phyloP scores from a whole-genome alignment of 345 rosid species.

The Gossypium raimondii region DNA sequence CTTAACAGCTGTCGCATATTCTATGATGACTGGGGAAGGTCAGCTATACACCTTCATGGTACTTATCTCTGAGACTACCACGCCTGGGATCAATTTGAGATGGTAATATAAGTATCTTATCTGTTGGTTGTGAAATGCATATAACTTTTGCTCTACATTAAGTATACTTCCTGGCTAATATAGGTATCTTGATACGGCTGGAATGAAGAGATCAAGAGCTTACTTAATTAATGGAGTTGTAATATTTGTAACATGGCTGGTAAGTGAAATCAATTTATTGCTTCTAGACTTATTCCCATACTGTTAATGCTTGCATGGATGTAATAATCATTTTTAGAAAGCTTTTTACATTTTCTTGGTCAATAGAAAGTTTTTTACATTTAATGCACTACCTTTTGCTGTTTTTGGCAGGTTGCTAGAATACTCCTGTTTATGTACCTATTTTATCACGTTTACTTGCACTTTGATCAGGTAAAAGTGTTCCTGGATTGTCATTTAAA shows the following conservation, averaged over 20 bases:
- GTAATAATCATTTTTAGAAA: too few relatives aligned
- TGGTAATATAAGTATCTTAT: slow-evolving; percentile 31
- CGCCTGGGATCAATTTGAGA: slow-evolving; percentile 61
- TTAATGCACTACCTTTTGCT: not conserved
- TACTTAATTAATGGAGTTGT: slow-evolving; percentile 52
- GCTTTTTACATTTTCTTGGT: too few relatives aligned
- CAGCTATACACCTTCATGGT: slow-evolving; percentile 54
- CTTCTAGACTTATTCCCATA: not conserved
- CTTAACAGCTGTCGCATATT: slow-evolving; percentile 37
- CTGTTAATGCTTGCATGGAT: not conserved
- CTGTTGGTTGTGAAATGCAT: slow-evolving; percentile 1
- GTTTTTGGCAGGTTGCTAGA: slow-evolving; percentile 45
- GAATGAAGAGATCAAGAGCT: slow-evolving; percentile 52
- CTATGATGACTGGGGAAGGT: slow-evolving; percentile 53
- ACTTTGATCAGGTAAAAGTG: slow-evolving; percentile 40
- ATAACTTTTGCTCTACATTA: not conserved
- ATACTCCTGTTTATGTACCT: slow-evolving; percentile 45
- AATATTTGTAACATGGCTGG: slow-evolving; percentile 56
- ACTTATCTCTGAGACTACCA: slow-evolving; percentile 62
- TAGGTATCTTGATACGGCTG: slow-evolving; percentile 59
- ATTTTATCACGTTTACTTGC: slow-evolving; percentile 49
- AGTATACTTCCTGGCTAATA: not conserved
- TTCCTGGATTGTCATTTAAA: not conserved
- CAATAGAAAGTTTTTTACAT: not conserved
- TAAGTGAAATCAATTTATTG: slow-evolving; percentile 17